phyloP scores from a whole-genome alignment of 805 yeast genomes.

The Suhomyces canberraensis region DNA sequence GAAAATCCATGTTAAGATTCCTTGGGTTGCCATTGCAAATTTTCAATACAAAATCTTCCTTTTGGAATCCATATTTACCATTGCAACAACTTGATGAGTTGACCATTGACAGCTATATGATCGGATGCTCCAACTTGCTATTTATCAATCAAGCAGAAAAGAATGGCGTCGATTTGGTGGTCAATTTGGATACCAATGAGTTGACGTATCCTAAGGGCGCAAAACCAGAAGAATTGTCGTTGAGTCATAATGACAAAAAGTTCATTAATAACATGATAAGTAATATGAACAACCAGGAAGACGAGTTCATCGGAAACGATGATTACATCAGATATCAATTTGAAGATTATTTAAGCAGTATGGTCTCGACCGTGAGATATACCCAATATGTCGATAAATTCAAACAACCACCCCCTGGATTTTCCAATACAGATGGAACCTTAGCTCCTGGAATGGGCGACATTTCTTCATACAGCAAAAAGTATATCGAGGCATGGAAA shows the following conservation, averaged over 20 bases:
- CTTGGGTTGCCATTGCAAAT: conserved; percentile 86
- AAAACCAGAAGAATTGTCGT: conserved; percentile 27
- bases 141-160: conserved; percentile 59
- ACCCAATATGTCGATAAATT: conserved; percentile 49
- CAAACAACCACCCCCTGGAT: conserved; percentile 41
- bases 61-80: conserved; percentile 93
- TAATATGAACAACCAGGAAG: conserved; percentile 45
- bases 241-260: conserved; percentile 55
- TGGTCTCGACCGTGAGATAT: conserved; percentile 71
- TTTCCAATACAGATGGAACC: conserved; percentile 11
- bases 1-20: conserved; percentile 71
- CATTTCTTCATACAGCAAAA: conserved; percentile 25
- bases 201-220: conserved; percentile 38
- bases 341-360: conserved; percentile 82
- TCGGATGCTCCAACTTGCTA: conserved; percentile 87
- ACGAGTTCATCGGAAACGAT: conserved; percentile 48
- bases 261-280: conserved; percentile 62
- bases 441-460: conserved; percentile 24
- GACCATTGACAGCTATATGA: conserved; percentile 56
- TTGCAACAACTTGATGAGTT: conserved; percentile 84
- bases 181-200: conserved; percentile 63
- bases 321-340: conserved; percentile 85
- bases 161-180: conserved; percentile 64
- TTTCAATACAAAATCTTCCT: conserved; percentile 76
- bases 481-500: conserved; percentile 34